These are phyloP conservation scores for Yamadazyma dendronema DNA, from an alignment of 1,139 yeast species.

Conservation along the genomic window DNA sequence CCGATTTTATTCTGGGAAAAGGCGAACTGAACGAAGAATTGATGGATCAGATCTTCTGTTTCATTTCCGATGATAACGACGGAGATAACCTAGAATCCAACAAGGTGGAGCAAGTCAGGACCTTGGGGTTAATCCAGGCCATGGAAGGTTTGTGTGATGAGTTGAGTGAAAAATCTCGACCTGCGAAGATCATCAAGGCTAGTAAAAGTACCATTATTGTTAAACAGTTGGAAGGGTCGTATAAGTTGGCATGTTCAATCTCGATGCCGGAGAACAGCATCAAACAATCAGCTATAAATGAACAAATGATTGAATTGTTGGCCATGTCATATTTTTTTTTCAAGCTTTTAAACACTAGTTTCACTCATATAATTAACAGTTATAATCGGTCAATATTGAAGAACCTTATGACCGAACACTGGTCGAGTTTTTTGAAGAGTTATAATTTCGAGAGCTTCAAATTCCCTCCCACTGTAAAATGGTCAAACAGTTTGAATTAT, in stretches of 20 bases:
- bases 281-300: constrained; percentile 23
- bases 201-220: constrained; percentile 28
- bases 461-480: constrained; percentile 25
- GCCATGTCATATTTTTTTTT: constrained; percentile 25
- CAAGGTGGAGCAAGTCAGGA: constrained; percentile 27
- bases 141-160: constrained; percentile 20
- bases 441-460: constrained; percentile 27
- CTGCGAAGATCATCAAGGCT: constrained; percentile 25
- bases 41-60: constrained; percentile 29
- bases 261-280: constrained; percentile 16
- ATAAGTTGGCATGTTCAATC: constrained; percentile 29
- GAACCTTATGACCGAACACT: constrained; percentile 22
- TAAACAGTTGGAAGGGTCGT: constrained; percentile 26
- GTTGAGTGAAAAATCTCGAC: constrained; percentile 7
- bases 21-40: constrained; percentile 30
- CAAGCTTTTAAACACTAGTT: constrained; percentile 27
- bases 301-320: constrained; percentile 28
- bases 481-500: constrained; percentile 40
- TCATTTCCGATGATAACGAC: constrained; percentile 20
- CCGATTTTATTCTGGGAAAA: constrained; percentile 18
- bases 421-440: constrained; percentile 28
- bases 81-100: constrained; percentile 13
- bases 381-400: constrained; percentile 20
- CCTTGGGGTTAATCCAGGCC: constrained; percentile 41
- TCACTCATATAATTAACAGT: constrained; percentile 17